phyloP scores from a whole-genome alignment of 2,329 filamentous ascomycete genomes.

The Neonectria coccinea region DNA sequence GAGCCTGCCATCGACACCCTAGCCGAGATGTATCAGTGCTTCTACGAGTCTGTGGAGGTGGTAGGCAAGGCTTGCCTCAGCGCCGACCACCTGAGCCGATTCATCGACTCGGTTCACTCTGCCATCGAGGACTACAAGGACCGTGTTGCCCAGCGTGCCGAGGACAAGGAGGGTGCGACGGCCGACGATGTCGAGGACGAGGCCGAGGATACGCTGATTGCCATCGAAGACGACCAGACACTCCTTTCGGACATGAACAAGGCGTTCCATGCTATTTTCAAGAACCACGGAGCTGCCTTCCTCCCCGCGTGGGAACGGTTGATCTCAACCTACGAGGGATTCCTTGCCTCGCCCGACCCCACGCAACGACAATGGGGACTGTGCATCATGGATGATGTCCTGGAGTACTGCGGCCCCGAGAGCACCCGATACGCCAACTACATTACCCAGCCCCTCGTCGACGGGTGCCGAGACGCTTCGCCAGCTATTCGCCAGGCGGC shows the following conservation, averaged over 20 bases:
- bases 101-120: slow-evolving; percentile 86
- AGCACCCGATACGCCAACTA: slow-evolving; percentile 88
- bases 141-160: slow-evolving; percentile 83
- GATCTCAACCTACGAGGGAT: slow-evolving; percentile 85
- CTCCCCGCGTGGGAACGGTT: slow-evolving; percentile 89
- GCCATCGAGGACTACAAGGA: slow-evolving; percentile 93
- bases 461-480: slow-evolving; percentile 86
- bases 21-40: slow-evolving; percentile 99
- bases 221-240: slow-evolving; percentile 97
- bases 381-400: slow-evolving; percentile 97
- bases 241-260: slow-evolving; percentile 99
- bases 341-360: slow-evolving; percentile 83
- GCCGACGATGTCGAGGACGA: slow-evolving; percentile 92
- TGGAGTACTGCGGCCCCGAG: slow-evolving; percentile 94
- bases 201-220: slow-evolving; percentile 85
- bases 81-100: slow-evolving; percentile 82
- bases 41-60: slow-evolving; percentile 97
- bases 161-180: slow-evolving; percentile 79
- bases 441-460: slow-evolving; percentile 87
- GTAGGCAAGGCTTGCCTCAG: slow-evolving; percentile 87
- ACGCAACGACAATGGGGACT: slow-evolving; percentile 99
- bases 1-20: slow-evolving; percentile 97
- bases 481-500: slow-evolving; percentile 96
- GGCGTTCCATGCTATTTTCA: slow-evolving; percentile 98
- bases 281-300: slow-evolving; percentile 89